Evolutionary conservation across 129 eudicot species (phyloP).

Genomic region (Flaveria ramosissima): DNA sequence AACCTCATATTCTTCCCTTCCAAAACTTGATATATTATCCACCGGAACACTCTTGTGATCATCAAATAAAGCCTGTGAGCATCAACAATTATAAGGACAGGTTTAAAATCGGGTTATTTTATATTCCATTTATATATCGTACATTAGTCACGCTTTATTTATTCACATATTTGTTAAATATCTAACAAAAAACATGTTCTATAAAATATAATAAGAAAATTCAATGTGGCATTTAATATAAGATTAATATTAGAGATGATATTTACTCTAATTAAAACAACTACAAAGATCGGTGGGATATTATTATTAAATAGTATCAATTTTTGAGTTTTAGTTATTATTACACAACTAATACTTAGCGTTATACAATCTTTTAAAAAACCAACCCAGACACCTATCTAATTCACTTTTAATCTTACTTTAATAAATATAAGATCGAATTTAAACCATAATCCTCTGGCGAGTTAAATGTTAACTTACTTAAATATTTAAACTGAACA

Average conservation of each 20-base stretch:
- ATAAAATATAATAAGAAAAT: background rate
- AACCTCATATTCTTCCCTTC: constrained; percentile 43
- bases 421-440: no score
- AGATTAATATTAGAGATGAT: background rate
- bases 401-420: no score
- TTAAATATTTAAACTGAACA: background rate
- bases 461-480: background rate
- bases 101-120: background rate
- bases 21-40: constrained; percentile 52
- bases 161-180: background rate
- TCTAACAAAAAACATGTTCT: background rate
- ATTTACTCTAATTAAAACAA: no score
- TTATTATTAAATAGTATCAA: no score
- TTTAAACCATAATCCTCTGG: no score
- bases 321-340: no score
- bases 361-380: no score
- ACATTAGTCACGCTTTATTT: background rate
- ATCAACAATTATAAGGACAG: constrained; percentile 1
- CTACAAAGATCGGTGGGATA: no score
- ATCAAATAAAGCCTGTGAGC: constrained; percentile 50
- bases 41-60: constrained; percentile 61
- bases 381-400: no score
- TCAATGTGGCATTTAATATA: background rate
- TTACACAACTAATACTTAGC: no score
- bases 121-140: background rate